These are phyloP conservation scores for Bullera alba DNA, from an alignment of 768 basidiomycete genomes.

Conservation along the genomic window DNA sequence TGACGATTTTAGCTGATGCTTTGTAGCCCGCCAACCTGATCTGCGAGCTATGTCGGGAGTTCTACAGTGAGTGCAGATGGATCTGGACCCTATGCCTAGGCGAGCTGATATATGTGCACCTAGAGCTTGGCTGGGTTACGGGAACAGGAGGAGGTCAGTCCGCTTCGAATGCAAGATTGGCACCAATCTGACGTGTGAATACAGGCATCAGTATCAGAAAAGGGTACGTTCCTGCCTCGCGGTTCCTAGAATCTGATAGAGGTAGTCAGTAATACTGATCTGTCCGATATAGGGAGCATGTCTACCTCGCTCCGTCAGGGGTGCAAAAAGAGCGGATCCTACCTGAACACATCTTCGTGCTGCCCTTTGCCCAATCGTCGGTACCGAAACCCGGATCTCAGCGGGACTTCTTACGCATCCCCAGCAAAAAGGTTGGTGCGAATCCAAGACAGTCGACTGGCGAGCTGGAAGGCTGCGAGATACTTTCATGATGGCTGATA, in stretches of 20 bases:
- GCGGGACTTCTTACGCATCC: constrained; percentile 70
- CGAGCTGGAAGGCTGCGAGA: neutral
- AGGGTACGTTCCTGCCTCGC: constrained; percentile 57
- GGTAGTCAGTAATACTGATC: neutral
- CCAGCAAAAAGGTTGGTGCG: constrained; percentile 50
- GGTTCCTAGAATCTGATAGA: neutral
- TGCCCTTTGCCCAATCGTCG: constrained; percentile 64
- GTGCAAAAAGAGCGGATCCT: constrained; percentile 85
- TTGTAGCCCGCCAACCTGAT: constrained; percentile 74
- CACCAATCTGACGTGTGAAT: constrained; percentile 31
- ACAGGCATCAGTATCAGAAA: constrained; percentile 68
- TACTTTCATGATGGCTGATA: neutral
- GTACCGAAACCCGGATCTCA: constrained; percentile 59
- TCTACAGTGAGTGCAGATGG: constrained; percentile 60
- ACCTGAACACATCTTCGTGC: constrained; percentile 76
- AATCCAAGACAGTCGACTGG: neutral
- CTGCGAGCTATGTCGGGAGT: constrained; percentile 71
- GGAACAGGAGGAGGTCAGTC: constrained; percentile 60
- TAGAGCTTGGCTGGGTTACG: constrained; percentile 76
- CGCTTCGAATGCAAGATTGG: neutral
- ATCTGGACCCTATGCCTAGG: neutral
- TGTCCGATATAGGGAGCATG: constrained; percentile 55
- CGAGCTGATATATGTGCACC: constrained; percentile 1
- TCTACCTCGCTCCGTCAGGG: constrained; percentile 80
- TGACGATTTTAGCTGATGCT: constrained; percentile 1